Evolutionary conservation across 257 asterid genomes (phyloP), one percentile per base, ranked within the genome.

Genomic region (Solanum clarkiae): DNA sequence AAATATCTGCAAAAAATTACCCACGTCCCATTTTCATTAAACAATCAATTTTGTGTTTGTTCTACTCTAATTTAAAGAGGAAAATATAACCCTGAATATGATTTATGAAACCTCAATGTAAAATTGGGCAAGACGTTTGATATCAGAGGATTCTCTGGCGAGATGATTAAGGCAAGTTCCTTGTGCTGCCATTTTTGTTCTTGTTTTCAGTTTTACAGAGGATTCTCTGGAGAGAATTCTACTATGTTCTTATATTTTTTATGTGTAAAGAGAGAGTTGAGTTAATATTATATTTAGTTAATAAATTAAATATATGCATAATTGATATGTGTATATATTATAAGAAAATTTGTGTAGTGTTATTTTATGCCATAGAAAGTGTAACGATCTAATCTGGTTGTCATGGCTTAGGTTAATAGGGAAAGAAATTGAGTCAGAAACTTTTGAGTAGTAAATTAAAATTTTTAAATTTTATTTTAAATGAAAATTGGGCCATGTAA

Each of bases 111-210:
- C 99, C 95, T 96, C 95, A 20, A 42, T 86, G 88, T 96, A 96
- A 93, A 94, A 96, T 32, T 91, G 87, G 54, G 99, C 94, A 17
- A 94, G 95, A 91, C 93, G 96, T 51, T 91, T 87, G 85, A 96
- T 66, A 59, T 94, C 97, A 7, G 92, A 59, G 16, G 98, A 92
- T 91, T 94, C 99, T 22, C 98, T 80, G 7, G 99, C 90, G 53
- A 96, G 86, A 60, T 96, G 99, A 85, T 96, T 94, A 87, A 96
- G 92, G 93, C 95, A 91, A 70, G 92, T 88, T 88, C 92, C 98
- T 82, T 49, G 56, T 70, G 96, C 95, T 40, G 95, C 94, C 95
- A 91, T 91, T 75, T 49, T 18, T 17, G 47, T 9, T 32, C 6
- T 72, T 1, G 14, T 40, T 26, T 49, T 24, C 26, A 62, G 42